Evolutionary conservation across 345 rosid species (phyloP).

Genomic region (Gossypium rotundifolium): DNA sequence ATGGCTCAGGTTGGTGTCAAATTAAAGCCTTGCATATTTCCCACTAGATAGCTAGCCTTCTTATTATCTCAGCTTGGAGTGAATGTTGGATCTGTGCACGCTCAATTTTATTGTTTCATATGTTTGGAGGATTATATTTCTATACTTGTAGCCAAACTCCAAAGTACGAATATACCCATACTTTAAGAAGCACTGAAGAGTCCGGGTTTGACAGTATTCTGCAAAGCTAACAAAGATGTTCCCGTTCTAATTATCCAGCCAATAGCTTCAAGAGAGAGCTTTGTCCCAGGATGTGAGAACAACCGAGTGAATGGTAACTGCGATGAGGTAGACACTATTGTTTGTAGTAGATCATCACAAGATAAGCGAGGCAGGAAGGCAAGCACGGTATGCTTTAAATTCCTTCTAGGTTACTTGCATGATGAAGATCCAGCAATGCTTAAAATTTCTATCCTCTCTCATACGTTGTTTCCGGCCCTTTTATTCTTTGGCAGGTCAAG

Average conservation of each 20-base stretch:
- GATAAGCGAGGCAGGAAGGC: conserved; percentile 67
- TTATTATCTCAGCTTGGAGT: neutral
- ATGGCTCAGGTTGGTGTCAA: conserved; percentile 49
- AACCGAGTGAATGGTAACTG: conserved; percentile 28
- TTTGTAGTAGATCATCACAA: conserved; percentile 51
- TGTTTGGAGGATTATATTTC: no score
- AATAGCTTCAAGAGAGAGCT: conserved; percentile 78
- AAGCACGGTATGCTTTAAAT: conserved; percentile 56
- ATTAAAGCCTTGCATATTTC: neutral
- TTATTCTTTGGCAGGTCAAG: conserved; percentile 52
- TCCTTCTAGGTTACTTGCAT: neutral
- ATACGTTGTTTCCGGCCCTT: neutral
- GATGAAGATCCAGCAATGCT: neutral
- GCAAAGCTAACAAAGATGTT: conserved; percentile 6
- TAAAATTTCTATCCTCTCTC: neutral
- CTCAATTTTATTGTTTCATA: neutral
- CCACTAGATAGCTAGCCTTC: neutral
- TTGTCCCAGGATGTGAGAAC: conserved; percentile 40
- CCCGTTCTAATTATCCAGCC: conserved; percentile 39
- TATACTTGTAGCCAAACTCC: no score
- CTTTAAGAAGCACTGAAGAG: no score
- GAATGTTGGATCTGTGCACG: neutral
- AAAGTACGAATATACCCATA: no score
- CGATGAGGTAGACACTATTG: conserved; percentile 35
- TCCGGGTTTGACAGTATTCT: neutral